Conservation (phyloP, 257 asterid species). For the Verbena officinalis region DNA sequence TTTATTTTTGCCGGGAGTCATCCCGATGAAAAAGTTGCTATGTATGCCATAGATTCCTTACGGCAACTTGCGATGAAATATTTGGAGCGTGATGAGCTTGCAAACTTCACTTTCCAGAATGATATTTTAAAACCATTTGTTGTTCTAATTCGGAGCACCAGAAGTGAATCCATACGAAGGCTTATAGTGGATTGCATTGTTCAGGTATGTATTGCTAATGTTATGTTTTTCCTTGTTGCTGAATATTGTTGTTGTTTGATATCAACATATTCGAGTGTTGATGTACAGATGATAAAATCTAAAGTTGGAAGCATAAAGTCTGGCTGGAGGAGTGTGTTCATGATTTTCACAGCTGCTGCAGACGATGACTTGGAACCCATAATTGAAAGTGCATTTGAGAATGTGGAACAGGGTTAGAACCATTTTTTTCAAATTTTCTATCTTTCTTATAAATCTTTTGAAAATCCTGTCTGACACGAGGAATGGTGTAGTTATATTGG, state of each 20-base stretch:
- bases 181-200: conserved; percentile 97
- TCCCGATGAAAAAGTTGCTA: conserved; percentile 98
- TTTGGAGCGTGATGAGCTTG: conserved; percentile 98
- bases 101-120: conserved; percentile 99
- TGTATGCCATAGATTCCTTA: conserved; percentile 99
- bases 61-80: conserved; percentile 97
- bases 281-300: conserved; percentile 94
- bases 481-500: conserved; percentile 84
- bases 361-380: conserved; percentile 90
- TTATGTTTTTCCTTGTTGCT: conserved; percentile 27
- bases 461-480: conserved; percentile 37
- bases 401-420: conserved; percentile 91
- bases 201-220: conserved; percentile 63
- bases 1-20: conserved; percentile 99
- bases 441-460: conserved; percentile 26
- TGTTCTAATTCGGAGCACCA: conserved; percentile 90
- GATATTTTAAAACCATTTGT: conserved; percentile 96
- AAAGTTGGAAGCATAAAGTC: conserved; percentile 98
- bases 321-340: conserved; percentile 99
- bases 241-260: conserved; percentile 25
- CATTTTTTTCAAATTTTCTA: conserved; percentile 19
- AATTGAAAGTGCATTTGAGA: conserved; percentile 98
- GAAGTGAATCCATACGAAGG: conserved; percentile 87
- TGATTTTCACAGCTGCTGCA: conserved; percentile 98
- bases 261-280: conserved; percentile 37